Evolutionary conservation across 2,329 filamentous ascomycete genomes (phyloP).

Genomic region (Dothidotthia symphoricarpi): DNA sequence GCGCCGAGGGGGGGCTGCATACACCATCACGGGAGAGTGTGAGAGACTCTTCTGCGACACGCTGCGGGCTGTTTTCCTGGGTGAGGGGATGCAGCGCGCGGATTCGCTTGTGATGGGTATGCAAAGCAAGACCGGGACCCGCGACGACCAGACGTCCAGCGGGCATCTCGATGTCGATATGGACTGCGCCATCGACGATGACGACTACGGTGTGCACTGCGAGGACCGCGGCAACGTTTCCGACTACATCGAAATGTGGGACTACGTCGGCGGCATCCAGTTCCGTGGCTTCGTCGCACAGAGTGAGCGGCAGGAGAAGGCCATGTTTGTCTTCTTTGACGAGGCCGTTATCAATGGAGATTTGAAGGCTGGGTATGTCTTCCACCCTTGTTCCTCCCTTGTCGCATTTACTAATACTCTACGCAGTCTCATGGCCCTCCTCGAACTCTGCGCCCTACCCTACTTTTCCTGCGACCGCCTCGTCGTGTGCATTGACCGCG

Average conservation of each 20-base stretch:
- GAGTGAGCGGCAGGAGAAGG: constrained; percentile 62
- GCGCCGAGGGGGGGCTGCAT: constrained; percentile 83
- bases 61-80: constrained; percentile 90
- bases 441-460: constrained; percentile 77
- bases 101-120: constrained; percentile 87
- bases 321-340: constrained; percentile 88
- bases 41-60: constrained; percentile 99
- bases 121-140: constrained; percentile 40
- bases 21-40: constrained; percentile 98
- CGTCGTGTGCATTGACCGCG: constrained; percentile 76
- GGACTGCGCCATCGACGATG: constrained; percentile 33
- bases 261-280: constrained; percentile 78
- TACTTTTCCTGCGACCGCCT: constrained; percentile 71
- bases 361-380: constrained; percentile 79
- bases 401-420: constrained; percentile 14
- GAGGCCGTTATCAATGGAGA: constrained; percentile 68
- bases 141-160: constrained; percentile 26
- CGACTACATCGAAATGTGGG: constrained; percentile 76
- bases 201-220: constrained; percentile 11
- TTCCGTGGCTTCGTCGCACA: constrained; percentile 84
- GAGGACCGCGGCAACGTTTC: constrained; percentile 43
- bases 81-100: constrained; percentile 81
- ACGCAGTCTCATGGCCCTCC: constrained; percentile 69
- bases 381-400: neutral
- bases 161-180: constrained; percentile 17